Conservation (phyloP, 306 rosid species). For the Vachellia pachyceras region DNA sequence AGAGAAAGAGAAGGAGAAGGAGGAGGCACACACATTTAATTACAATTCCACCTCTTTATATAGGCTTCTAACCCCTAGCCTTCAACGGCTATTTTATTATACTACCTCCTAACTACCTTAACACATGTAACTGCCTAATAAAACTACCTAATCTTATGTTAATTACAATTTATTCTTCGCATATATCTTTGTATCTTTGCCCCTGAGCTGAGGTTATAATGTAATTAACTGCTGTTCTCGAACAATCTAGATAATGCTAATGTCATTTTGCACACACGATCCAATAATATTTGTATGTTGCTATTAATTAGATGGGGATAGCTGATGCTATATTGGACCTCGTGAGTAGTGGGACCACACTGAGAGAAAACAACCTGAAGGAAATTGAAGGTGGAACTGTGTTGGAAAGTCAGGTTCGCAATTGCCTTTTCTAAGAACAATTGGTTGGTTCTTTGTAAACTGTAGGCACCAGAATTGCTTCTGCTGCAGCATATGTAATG, state of each 20-base stretch:
- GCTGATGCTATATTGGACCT: conserved; percentile 99
- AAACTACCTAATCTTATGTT: background rate
- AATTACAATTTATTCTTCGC: background rate
- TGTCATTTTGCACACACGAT: conserved; percentile 1
- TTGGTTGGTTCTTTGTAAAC: conserved; percentile 18
- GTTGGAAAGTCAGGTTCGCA: conserved; percentile 83
- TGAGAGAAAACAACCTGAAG: conserved; percentile 87
- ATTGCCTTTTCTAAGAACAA: conserved; percentile 14
- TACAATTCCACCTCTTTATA: too few relatives aligned
- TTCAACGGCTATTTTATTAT: background rate
- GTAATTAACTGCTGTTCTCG: background rate
- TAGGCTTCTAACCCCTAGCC: background rate
- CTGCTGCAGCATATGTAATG: conserved; percentile 28
- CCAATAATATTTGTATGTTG: conserved; percentile 28
- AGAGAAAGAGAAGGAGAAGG: too few relatives aligned
- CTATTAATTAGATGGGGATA: conserved; percentile 77
- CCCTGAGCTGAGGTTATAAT: background rate
- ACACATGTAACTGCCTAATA: background rate
- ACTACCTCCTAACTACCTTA: background rate
- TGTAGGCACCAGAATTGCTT: conserved; percentile 20
- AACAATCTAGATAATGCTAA: background rate
- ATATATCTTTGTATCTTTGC: conserved; percentile 5
- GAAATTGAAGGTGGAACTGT: conserved; percentile 90
- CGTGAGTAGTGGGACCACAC: conserved; percentile 91
- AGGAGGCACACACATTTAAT: too few relatives aligned